Evolutionary conservation across 225 moss, liverwort and hornwort species (phyloP).

Genomic region (Climacium dendroides): DNA sequence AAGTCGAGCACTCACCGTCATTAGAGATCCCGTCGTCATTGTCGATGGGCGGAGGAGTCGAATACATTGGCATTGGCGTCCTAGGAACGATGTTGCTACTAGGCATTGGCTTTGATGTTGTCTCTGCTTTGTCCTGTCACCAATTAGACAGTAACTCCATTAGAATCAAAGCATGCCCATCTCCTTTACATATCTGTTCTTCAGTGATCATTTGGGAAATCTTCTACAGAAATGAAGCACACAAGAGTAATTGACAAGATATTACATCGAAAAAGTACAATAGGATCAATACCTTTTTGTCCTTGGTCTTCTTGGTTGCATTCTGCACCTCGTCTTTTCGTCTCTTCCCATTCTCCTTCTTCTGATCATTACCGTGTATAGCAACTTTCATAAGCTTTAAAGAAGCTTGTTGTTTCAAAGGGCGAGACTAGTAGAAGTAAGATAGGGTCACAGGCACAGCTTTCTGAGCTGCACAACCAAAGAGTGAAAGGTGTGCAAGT

Average conservation of each 20-base stretch:
- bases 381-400: not conserved
- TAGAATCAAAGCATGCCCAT: not conserved
- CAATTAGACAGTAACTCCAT: not conserved
- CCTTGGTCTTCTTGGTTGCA: conserved; percentile 39
- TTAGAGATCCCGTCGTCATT: conserved; percentile 57
- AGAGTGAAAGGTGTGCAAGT: not conserved
- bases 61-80: conserved; percentile 44
- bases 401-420: not conserved
- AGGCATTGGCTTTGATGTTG: conserved; percentile 13
- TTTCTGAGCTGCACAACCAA: not conserved
- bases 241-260: not conserved
- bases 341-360: conserved; percentile 62
- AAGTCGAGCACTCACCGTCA: conserved; percentile 16
- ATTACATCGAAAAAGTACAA: not conserved
- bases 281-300: conserved; percentile 24
- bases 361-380: conserved; percentile 24
- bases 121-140: conserved; percentile 39
- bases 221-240: not conserved
- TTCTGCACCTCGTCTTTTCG: conserved; percentile 47
- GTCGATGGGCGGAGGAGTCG: conserved; percentile 39
- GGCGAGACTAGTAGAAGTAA: not conserved
- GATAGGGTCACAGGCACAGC: not conserved
- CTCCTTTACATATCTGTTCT: not conserved
- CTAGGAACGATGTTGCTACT: conserved; percentile 13
- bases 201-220: not conserved